Evolutionary conservation across 441 rosid species (phyloP).

Genomic region (Arabidopsis hybrid): DNA sequence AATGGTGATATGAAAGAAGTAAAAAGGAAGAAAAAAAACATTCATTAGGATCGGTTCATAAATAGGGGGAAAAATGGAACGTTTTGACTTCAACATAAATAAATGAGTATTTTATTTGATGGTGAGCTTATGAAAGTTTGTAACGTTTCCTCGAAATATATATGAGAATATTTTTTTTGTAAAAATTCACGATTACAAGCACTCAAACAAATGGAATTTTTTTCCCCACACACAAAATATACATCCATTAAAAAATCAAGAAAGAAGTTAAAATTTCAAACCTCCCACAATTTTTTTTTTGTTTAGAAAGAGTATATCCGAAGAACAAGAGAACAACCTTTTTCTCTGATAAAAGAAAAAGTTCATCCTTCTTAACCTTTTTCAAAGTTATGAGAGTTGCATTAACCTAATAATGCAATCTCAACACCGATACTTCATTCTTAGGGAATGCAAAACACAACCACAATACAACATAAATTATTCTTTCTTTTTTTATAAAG

Average conservation of each 20-base stretch:
- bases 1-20: no score
- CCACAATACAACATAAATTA: conserved; percentile 20
- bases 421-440: conserved; percentile 12
- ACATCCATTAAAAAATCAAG: conserved; percentile 12
- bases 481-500: not conserved
- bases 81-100: no score
- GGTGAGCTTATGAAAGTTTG: no score
- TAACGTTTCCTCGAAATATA: no score
- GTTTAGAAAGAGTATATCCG: not conserved
- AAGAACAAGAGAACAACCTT: not conserved
- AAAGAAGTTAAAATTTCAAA: not conserved
- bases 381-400: conserved; percentile 22
- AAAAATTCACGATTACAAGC: not conserved
- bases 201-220: not conserved
- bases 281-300: not conserved
- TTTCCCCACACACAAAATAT: conserved; percentile 7
- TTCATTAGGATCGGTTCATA: no score
- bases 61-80: no score
- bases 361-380: conserved; percentile 8
- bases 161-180: no score
- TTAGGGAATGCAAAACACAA: not conserved
- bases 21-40: no score
- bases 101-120: no score
- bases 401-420: conserved; percentile 44
- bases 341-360: conserved; percentile 8